Percentiles rank a stretch among this genome's conserved stretches.
These are phyloP conservation scores for Alternaria triticina DNA, from an alignment of 2,329 filamentous ascomycete species.

Conservation along the genomic window DNA sequence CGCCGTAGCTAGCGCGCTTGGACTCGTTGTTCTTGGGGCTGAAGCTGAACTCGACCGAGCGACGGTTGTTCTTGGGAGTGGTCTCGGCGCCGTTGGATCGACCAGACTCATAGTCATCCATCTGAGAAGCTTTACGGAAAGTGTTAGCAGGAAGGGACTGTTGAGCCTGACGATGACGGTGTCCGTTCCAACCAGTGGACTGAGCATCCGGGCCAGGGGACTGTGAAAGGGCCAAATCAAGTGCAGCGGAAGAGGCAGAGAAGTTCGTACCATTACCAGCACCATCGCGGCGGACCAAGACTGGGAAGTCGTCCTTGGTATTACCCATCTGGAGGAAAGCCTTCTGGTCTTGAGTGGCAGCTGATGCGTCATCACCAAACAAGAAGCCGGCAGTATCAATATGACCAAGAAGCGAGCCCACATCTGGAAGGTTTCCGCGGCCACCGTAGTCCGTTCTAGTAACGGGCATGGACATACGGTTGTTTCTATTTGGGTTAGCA, in stretches of 20 bases:
- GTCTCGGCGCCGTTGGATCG: conserved; percentile 48
- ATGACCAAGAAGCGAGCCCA: conserved; percentile 68
- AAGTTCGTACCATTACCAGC: conserved; percentile 67
- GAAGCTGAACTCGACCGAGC: conserved; percentile 56
- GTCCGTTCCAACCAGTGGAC: conserved; percentile 65
- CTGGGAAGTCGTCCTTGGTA: conserved; percentile 85
- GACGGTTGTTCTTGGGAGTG: conserved; percentile 54
- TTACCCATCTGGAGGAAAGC: conserved; percentile 74
- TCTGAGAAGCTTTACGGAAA: conserved; percentile 51
- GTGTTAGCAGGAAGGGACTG: conserved; percentile 65
- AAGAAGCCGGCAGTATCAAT: conserved; percentile 86
- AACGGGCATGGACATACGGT: conserved; percentile 94
- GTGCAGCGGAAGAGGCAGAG: conserved; percentile 78
- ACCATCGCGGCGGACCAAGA: conserved; percentile 71
- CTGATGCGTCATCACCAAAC: conserved; percentile 69
- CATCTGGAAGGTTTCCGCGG: conserved; percentile 57
- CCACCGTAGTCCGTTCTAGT: conserved; percentile 71
- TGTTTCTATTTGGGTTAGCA: conserved; percentile 63
- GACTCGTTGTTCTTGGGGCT: conserved; percentile 45
- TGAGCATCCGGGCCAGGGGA: conserved; percentile 66
- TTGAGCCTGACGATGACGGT: conserved; percentile 70
- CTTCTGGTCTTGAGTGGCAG: conserved; percentile 69
- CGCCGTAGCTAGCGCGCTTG: conserved; percentile 57
- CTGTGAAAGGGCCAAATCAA: conserved; percentile 77
- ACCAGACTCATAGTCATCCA: conserved; percentile 44